Percentiles rank a stretch among this genome's conserved stretches.
Evolutionary conservation across 768 basidiomycete genomes (phyloP).

Genomic region (Boletus bicolor): DNA sequence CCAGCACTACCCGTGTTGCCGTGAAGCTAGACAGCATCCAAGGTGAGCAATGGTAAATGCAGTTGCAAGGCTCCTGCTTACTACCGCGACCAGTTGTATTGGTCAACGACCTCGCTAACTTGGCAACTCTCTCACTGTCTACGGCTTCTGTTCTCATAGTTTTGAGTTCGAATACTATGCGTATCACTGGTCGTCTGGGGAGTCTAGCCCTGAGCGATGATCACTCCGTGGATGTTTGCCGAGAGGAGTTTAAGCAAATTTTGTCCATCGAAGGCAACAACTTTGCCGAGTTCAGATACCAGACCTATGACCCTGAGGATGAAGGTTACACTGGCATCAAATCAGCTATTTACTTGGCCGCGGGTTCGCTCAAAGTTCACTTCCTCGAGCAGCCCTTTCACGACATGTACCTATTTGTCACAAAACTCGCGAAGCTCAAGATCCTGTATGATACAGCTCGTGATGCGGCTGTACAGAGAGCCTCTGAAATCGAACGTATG

Average conservation of each 20-base stretch:
- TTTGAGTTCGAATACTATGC: conserved; percentile 67
- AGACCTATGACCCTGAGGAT: conserved; percentile 78
- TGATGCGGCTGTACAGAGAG: conserved; percentile 86
- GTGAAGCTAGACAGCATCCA: conserved; percentile 83
- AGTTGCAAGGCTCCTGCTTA: conserved; percentile 9
- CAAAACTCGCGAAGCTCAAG: conserved; percentile 87
- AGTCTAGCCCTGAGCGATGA: conserved; percentile 81
- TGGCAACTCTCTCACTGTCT: conserved; percentile 87
- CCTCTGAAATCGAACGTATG: conserved; percentile 92
- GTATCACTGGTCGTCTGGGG: conserved; percentile 78
- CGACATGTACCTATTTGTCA: conserved; percentile 76
- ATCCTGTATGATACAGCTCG: conserved; percentile 93
- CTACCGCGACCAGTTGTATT: conserved; percentile 56
- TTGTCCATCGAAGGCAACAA: conserved; percentile 93
- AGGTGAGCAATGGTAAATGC: conserved; percentile 43
- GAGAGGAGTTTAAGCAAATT: conserved; percentile 75
- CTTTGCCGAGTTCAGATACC: conserved; percentile 90
- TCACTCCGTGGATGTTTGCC: conserved; percentile 45
- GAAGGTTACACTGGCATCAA: conserved; percentile 75
- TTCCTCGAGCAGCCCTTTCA: conserved; percentile 92
- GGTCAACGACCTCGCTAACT: conserved; percentile 60
- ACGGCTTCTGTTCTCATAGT: conserved; percentile 85
- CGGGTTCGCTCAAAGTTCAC: conserved; percentile 88
- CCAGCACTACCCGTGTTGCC: conserved; percentile 72
- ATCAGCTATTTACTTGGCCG: conserved; percentile 73